Conservation (phyloP, 768 basidiomycete genomes). For the Lepiota subincarnata region DNA sequence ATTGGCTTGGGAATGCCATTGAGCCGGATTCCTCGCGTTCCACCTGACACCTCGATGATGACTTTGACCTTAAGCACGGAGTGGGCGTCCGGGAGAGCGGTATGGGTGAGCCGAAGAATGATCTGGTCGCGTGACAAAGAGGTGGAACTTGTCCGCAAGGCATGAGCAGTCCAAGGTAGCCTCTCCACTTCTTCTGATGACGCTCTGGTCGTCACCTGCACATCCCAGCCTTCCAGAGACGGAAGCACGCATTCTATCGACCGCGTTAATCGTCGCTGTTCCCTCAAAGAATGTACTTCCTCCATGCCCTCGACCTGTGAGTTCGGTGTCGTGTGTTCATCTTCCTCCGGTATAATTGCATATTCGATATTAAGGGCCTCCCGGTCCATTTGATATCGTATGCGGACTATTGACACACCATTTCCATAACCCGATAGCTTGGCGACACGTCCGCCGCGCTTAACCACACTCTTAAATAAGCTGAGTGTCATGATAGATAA, state of each 20-base stretch:
- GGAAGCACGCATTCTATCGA: slow-evolving; percentile 82
- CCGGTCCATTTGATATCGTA: slow-evolving; percentile 77
- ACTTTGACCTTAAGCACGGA: slow-evolving; percentile 78
- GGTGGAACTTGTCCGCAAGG: slow-evolving; percentile 44
- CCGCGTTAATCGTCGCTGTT: slow-evolving; percentile 65
- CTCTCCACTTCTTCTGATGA: slow-evolving; percentile 68
- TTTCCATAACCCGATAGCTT: slow-evolving; percentile 74
- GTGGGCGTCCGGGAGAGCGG: slow-evolving; percentile 65
- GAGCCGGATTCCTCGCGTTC: slow-evolving; percentile 73
- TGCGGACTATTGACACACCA: slow-evolving; percentile 74
- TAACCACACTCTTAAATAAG: slow-evolving; percentile 74
- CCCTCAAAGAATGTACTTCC: slow-evolving; percentile 59
- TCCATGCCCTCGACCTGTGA: slow-evolving; percentile 48
- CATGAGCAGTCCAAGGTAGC: slow-evolving; percentile 69
- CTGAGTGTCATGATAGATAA: slow-evolving; percentile 83
- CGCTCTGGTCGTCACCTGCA: slow-evolving; percentile 71
- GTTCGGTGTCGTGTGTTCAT: slow-evolving; percentile 35
- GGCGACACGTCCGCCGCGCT: slow-evolving; percentile 72
- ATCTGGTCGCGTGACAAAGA: slow-evolving; percentile 42
- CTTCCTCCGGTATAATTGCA: slow-evolving; percentile 74
- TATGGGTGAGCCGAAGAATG: slow-evolving; percentile 68
- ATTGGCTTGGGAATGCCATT: slow-evolving; percentile 80
- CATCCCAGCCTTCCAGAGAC: slow-evolving; percentile 78
- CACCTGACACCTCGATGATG: slow-evolving; percentile 74
- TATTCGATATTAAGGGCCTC: slow-evolving; percentile 84